A percentile compares a stretch with the other conserved stretches of the same genome.
Evolutionary conservation across 108 stramenopile genomes (phyloP).

Genomic region (Fistulifera solaris): DNA sequence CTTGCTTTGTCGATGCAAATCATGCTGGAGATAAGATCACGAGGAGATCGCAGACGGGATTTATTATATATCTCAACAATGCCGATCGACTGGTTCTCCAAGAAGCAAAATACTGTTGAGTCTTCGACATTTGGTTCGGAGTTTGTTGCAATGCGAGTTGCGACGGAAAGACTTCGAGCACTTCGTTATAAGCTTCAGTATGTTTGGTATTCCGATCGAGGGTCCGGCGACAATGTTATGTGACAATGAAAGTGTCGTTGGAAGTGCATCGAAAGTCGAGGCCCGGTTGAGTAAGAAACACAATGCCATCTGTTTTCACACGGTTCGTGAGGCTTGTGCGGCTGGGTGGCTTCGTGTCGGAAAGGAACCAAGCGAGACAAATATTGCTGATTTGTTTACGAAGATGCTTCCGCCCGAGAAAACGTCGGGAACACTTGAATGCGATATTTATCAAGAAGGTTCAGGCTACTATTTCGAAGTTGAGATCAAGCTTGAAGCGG

Average conservation of each 20-base stretch:
- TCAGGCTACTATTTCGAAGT: no score
- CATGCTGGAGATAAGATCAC: no score
- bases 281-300: slow-evolving; percentile 34
- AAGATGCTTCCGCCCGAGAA: slow-evolving; percentile 4
- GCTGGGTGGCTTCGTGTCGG: slow-evolving; percentile 16
- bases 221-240: slow-evolving; percentile 20
- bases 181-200: slow-evolving; percentile 35
- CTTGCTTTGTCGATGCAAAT: no score
- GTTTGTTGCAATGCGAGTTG: slow-evolving; percentile 7
- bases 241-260: slow-evolving; percentile 31
- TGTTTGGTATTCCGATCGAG: slow-evolving; percentile 34
- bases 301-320: slow-evolving; percentile 21
- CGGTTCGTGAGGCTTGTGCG: slow-evolving; percentile 29
- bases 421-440: no score
- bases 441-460: no score
- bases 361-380: slow-evolving; percentile 10
- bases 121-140: slow-evolving; percentile 36
- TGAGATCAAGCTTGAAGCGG: no score
- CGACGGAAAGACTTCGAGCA: slow-evolving; percentile 7
- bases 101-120: slow-evolving; percentile 50
- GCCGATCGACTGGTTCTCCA: slow-evolving; percentile 36
- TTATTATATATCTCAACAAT: no score
- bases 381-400: slow-evolving; percentile 31
- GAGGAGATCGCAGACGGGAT: no score
- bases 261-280: slow-evolving; percentile 20